Base-by-base conservation (phyloP, 805 yeast genomes). In the Nakazawaea anatomiae region DNA sequence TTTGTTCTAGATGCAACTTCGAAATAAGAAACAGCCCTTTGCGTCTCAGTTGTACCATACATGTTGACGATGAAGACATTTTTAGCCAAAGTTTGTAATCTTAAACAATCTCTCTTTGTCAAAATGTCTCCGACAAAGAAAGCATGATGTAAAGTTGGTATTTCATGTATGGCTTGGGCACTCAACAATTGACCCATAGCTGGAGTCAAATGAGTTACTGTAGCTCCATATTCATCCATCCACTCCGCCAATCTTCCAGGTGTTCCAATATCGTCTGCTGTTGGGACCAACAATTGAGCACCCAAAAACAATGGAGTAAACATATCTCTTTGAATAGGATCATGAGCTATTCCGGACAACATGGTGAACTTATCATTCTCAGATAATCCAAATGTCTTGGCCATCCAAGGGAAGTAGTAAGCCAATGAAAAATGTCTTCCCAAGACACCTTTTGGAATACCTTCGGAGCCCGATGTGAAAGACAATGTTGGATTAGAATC, bases 11-110 rank as follows among this genome's bases (percentile, higher is more conserved):
- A 81, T 42, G 88, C 82, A 55, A 95, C 92, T 66, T 89, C 95
- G 70, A 81, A 95, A 70, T 80, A 94, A 0, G 98, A 91, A 29
- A 94, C 99, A 1, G 99, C 94, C 65, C 99, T 82, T 74, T 95
- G 99, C 12, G 99, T 94, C 69, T 94, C 99, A 9, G 99, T 94
- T 39, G 99, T 94, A 62, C 99, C 99, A 67, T 94, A 94, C 99
- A 94, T 94, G 71, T 94, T 94, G 58, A 94, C 95, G 63, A 94
- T 92, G 64, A 69, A 74, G 50, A 89, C 95, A 62, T 94, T 92
- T 65, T 83, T 83, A 11, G 98, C 98, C 60, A 94, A 76, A 1
- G 94, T 82, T 67, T 94, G 99, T 59, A 94, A 76, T 62, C 97
- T 80, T 58, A 89, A 72, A 70, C 99, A 94, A 69, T 95, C 99